phyloP scores from a whole-genome alignment of 2,329 filamentous ascomycete genomes.

The Penicillium hesseltinei region DNA sequence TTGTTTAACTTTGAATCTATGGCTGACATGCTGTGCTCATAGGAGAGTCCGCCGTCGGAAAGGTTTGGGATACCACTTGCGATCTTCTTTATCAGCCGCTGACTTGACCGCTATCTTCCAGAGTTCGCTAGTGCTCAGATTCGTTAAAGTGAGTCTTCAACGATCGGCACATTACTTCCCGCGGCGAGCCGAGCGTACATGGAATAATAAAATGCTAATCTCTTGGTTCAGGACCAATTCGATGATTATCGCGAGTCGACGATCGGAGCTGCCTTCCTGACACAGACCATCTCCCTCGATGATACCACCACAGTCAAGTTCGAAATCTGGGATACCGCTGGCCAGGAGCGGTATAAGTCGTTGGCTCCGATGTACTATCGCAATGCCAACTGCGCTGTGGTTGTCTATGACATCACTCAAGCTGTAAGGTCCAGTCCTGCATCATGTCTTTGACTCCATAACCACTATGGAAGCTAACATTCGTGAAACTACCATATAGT shows the following conservation, averaged over 20 bases:
- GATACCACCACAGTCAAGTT: constrained; percentile 99
- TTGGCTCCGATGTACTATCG: constrained; percentile 99
- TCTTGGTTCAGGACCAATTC: constrained; percentile 81
- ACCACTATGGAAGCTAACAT: constrained; percentile 15
- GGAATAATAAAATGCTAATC: constrained; percentile 9
- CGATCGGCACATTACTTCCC: background rate
- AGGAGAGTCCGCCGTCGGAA: constrained; percentile 99
- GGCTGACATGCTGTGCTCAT: constrained; percentile 25
- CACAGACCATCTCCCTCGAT: constrained; percentile 96
- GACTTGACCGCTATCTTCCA: constrained; percentile 46
- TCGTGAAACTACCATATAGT: constrained; percentile 51
- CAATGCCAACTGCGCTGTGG: constrained; percentile 98
- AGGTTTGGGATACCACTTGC: constrained; percentile 57
- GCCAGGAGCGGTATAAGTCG: constrained; percentile 98
- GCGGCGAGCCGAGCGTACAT: background rate
- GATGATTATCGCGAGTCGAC: constrained; percentile 97
- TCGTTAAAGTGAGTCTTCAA: constrained; percentile 79
- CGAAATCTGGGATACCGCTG: constrained; percentile 98
- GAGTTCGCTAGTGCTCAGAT: constrained; percentile 97
- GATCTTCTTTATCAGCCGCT: constrained; percentile 24
- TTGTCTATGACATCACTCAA: constrained; percentile 99
- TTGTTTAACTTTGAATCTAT: background rate
- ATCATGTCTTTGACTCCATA: constrained; percentile 3
- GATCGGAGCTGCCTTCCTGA: constrained; percentile 97
- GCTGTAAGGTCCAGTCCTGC: constrained; percentile 62